Evolutionary conservation across 805 yeast genomes (phyloP).

Genomic region (Candida alai): DNA sequence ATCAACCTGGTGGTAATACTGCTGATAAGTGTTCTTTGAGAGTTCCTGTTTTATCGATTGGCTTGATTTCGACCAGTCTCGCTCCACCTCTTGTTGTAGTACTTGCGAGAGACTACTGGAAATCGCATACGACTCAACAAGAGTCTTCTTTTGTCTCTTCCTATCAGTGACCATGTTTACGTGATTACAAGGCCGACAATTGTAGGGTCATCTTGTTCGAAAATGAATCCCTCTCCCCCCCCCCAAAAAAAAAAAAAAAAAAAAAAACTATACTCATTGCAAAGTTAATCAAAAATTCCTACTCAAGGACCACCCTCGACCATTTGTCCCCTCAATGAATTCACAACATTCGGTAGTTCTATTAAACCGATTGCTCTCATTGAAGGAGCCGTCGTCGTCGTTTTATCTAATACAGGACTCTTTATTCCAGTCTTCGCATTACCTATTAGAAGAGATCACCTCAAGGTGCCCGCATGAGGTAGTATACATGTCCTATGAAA

Average conservation of each 20-base stretch:
- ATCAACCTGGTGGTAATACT: conserved; percentile 23
- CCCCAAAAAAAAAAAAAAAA: too few species aligned
- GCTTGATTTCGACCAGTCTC: conserved; percentile 9
- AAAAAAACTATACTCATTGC: too few species aligned
- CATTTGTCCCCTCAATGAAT: neutral
- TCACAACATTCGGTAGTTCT: conserved; percentile 44
- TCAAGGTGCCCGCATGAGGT: too few species aligned
- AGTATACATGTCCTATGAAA: conserved; percentile 66
- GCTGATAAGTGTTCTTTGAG: conserved; percentile 25
- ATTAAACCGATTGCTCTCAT: conserved; percentile 59
- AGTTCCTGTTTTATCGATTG: conserved; percentile 5
- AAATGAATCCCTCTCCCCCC: too few species aligned
- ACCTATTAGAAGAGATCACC: conserved; percentile 55
- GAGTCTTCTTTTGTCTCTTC: conserved; percentile 13
- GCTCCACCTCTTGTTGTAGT: conserved; percentile 17
- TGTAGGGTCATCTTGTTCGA: too few species aligned
- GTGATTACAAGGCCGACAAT: too few species aligned
- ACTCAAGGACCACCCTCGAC: too few species aligned
- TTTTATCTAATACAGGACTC: conserved; percentile 55
- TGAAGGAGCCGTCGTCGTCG: conserved; percentile 74
- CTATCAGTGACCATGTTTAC: too few species aligned
- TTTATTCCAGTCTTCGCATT: conserved; percentile 59
- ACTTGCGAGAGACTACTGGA: conserved; percentile 26
- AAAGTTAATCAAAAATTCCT: too few species aligned
- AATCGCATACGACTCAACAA: conserved; percentile 29